Base-by-base conservation (phyloP, 805 yeast genomes). In the Brettanomyces nanus region DNA sequence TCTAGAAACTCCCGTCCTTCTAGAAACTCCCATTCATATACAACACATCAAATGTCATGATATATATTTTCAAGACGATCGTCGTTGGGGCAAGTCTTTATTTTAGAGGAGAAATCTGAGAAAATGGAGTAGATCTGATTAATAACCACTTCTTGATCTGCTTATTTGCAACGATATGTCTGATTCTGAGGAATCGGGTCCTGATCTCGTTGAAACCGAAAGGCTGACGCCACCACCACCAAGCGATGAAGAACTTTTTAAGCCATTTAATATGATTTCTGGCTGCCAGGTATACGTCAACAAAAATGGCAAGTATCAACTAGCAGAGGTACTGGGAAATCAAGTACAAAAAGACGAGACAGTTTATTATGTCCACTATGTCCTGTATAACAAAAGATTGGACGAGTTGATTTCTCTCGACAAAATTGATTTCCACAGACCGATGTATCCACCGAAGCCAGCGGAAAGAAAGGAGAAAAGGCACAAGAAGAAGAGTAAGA, bases 321-420 rank as follows among this genome's bases (percentile, higher is more conserved):
- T 77, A 25, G 97, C 97, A 2, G 98, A 92, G 56, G 76, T 92
- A 31, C 63, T 92, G 32, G 85, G 89, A 15, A 71, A 76, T 35
- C 85, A 84, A 44, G 61, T 72, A 33, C 77, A 84, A 51, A 81
- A 86, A 55, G 85, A 89, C 11, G 74, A 82, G 43, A 75, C 77
- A 23, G 84, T 76, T 46, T 89, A 81, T 58, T 92, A 92, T 56
- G 95, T 92, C 22, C 99, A 92, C 59, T 92, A 87, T 62, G 85
- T 78, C 37, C 95, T 89, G 48, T 92, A 80, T 67, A 92, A 92
- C 66, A 92, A 92, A 60, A 82, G 99, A 59, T 70, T 92, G 48
- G 99, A 92, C 63, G 98, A 92, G 59, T 90, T 97, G 97, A 75
- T 92, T 5, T 67, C 71, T 17, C 68, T 75, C 4, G 79, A 77